Evolutionary conservation across 1,139 yeast species (phyloP), one percentile per base, ranked within the genome.

Genomic region (Cylindricascospora bacillispora): DNA sequence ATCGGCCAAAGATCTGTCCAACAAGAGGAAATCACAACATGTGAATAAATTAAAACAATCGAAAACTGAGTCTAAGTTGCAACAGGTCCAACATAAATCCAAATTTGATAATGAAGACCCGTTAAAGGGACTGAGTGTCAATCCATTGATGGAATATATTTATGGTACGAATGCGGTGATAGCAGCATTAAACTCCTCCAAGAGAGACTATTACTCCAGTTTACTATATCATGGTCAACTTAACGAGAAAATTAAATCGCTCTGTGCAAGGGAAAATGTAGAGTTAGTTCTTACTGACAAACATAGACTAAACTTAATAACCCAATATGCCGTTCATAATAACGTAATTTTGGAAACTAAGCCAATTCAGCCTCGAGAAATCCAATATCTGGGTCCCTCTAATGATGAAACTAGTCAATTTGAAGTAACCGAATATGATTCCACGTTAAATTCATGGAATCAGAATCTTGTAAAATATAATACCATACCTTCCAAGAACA

Each of bases 321-420:
- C 83, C 18, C 63, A 68, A 24, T 70, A 74, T 44, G 89, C 76
- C 2, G 83, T 81, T 9, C 95, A 85, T 55, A 85, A 85, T 52
- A 92, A 93, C 6, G 65, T 76, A 17, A 89, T 79, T 1, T 49
- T 82, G 29, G 83, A 78, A 45, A 67, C 86, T 0, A 67, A 70
- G 39, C 76, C 79, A 3, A 44, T 80, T 17, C 59, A 60, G 11
- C 53, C 70, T 2, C 60, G 65, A 3, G 60, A 60, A 16, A 53
- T 74, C 6, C 46, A 52, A 12, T 45, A 47, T 22, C 55, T 72
- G 36, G 64, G 52, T 5, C 21, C 21, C 10, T 7, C 21, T 7
- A 44, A 54, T 16, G 49, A 52, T 2, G 56, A 52, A 10, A 48
- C 12, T 21, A 30, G 36, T 33, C 24, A 37, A 31, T 33, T 46